phyloP scores from a whole-genome alignment of 225 moss, liverwort and hornwort genomes.

The Rhytidiadelphus loreus region DNA sequence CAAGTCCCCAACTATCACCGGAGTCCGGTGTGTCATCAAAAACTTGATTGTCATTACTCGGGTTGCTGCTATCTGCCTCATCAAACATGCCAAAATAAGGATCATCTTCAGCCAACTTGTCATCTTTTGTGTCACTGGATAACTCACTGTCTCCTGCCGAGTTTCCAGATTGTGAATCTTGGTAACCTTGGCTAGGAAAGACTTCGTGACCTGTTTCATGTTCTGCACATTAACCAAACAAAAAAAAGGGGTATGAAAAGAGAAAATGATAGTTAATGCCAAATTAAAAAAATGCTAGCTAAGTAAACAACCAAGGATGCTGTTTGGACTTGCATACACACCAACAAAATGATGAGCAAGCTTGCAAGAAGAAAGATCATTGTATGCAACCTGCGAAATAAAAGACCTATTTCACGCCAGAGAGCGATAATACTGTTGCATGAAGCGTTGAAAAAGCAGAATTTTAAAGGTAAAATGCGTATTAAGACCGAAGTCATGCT shows the following conservation, averaged over 20 bases:
- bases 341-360: not conserved
- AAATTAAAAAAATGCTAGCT: not conserved
- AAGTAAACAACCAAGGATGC: not conserved
- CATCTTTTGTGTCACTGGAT: not conserved
- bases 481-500: not conserved
- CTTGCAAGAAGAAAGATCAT: not conserved
- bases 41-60: not conserved
- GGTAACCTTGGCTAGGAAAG: conserved; percentile 15
- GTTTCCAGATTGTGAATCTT: not conserved
- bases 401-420: not conserved
- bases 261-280: not conserved
- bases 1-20: conserved; percentile 15
- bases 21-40: conserved; percentile 29
- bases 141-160: not conserved
- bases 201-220: conserved; percentile 37
- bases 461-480: not conserved
- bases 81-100: conserved; percentile 25
- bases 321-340: not conserved
- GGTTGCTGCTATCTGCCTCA: not conserved
- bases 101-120: conserved; percentile 6
- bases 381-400: not conserved
- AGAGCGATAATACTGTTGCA: not conserved
- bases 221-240: not conserved
- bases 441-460: not conserved
- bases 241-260: not conserved